Percentiles rank a stretch among this genome's conserved stretches.
Evolutionary conservation across 352 stramenopile genomes (phyloP).

Genomic region (Globisporangium sylvaticum): DNA sequence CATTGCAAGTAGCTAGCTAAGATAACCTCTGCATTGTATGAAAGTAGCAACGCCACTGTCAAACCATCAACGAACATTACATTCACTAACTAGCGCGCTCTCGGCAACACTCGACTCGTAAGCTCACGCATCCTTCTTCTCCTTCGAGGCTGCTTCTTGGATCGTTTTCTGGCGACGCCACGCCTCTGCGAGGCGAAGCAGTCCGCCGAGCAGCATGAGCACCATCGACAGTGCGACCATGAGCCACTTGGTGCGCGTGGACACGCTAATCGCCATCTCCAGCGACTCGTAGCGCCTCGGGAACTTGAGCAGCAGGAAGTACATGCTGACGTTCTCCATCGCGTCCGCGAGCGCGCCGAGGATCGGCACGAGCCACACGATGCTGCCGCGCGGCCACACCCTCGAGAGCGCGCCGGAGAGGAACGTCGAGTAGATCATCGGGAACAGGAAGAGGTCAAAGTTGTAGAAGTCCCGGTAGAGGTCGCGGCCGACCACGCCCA

Average conservation of each 20-base stretch:
- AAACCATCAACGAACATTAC: too few relatives aligned
- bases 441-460: slow-evolving; percentile 49
- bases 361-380: slow-evolving; percentile 21
- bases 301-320: slow-evolving; percentile 37
- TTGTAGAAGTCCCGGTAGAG: slow-evolving; percentile 42
- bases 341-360: slow-evolving; percentile 32
- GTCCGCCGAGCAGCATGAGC: slow-evolving; percentile 22
- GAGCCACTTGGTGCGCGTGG: slow-evolving; percentile 38
- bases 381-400: slow-evolving; percentile 25
- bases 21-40: too few relatives aligned
- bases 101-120: too few relatives aligned
- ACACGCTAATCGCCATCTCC: slow-evolving; percentile 28
- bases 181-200: not conserved
- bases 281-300: slow-evolving; percentile 21
- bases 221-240: slow-evolving; percentile 16
- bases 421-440: slow-evolving; percentile 36
- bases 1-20: too few relatives aligned
- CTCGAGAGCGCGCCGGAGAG: slow-evolving; percentile 25
- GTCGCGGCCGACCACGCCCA: slow-evolving; percentile 23
- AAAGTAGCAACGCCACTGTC: too few relatives aligned
- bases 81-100: too few relatives aligned
- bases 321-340: slow-evolving; percentile 39
- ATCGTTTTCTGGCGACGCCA: not conserved
- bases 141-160: not conserved
- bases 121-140: not conserved